Conservation (phyloP, 2,329 filamentous ascomycete species). For the Pseudogymnoascus sp. region DNA sequence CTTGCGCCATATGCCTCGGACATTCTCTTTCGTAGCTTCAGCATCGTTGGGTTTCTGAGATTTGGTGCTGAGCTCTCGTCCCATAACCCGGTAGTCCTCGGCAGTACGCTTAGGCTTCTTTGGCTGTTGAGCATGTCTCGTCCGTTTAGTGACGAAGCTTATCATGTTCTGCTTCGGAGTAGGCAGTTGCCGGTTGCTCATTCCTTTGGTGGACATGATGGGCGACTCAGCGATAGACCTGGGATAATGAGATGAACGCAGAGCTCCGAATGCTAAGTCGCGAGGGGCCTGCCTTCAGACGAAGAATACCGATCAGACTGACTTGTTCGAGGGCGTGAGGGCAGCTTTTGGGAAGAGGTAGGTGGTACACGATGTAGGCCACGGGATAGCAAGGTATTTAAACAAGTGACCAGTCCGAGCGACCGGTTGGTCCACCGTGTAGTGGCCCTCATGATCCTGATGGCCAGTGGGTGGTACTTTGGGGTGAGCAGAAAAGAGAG, state of each 20-base stretch:
- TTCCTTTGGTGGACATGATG: too few species aligned
- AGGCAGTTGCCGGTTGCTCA: background rate
- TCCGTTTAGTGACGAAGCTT: background rate
- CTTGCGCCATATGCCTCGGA: constrained; percentile 1
- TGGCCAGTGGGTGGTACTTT: background rate
- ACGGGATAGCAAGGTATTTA: background rate
- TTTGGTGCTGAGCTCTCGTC: background rate
- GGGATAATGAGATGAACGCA: background rate
- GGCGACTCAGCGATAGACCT: background rate
- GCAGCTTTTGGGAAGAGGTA: too few species aligned
- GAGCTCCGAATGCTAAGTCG: too few species aligned
- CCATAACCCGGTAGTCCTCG: background rate
- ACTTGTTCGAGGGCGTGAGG: too few species aligned
- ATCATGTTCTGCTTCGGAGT: background rate
- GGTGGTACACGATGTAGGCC: background rate
- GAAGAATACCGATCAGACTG: too few species aligned
- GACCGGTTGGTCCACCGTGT: too few species aligned
- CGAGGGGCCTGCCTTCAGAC: too few species aligned
- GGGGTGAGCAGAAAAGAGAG: background rate
- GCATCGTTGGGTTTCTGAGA: background rate
- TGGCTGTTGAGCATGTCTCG: background rate
- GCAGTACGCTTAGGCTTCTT: background rate
- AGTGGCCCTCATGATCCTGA: background rate
- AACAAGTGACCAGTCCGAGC: background rate
- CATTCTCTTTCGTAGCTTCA: background rate